Base-by-base conservation (phyloP, 179 eudicot species). In the Spergularia azorica region DNA sequence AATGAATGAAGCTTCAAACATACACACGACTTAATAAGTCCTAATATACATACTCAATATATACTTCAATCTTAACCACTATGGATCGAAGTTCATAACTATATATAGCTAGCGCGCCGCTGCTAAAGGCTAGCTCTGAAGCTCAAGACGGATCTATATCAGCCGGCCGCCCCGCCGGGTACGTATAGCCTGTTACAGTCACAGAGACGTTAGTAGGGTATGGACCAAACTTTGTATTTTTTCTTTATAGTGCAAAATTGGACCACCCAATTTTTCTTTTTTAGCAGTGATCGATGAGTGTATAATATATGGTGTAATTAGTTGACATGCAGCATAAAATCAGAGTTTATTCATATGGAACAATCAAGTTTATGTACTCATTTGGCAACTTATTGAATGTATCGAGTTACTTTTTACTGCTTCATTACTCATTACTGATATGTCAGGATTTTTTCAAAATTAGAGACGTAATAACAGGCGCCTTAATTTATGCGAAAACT, bases 141-240 rank as follows among this genome's bases (percentile, higher is more conserved):
- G 77, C 62, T 46, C 76, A 38, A 80, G 79, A 63, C 63, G 73
- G 72, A 41, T 70, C 5, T 39, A 26, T 4, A 63, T 20, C 59
- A 72, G 66, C 76, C 32, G n/a, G n/a, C n/a, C n/a, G n/a, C n/a
- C n/a, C n/a, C n/a, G n/a, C n/a, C n/a, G 58, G 9, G 32, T 26
- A 26, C 32, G 39, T 55, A 67, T 61, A 72, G 75, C 71, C 51
- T 48, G 63, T 59, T 73, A 72, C 58, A 26, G 32, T 26, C 32
- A 39, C 17, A 71, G 51, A 52, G 26, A n/a, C 71, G 73, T 59
- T 73, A 32, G 60, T 63, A 80, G 81, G 14, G 63, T 56, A 68
- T 70, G 84, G 84, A 78, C 84, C 84, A 78, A 76, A 57, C 77
- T 71, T 70, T 80, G 48, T 57, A 72, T 39, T 39, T 32, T 62